These are phyloP conservation scores for Mucor mucedo DNA, from an alignment of 371 early-diverging fungal genomes.

Conservation along the genomic window DNA sequence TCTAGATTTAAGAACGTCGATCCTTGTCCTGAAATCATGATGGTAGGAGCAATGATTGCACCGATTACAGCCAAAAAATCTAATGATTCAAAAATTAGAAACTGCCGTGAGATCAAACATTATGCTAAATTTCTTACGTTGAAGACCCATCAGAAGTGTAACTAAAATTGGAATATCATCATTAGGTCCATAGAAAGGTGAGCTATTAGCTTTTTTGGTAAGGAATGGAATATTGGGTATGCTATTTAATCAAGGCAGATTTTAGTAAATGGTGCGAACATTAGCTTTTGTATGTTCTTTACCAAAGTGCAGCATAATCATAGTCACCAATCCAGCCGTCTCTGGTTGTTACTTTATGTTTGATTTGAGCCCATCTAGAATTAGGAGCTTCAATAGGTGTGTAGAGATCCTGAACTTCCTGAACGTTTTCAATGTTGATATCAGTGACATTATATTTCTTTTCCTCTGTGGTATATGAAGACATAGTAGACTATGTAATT, in stretches of 20 bases:
- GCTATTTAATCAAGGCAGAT: neutral
- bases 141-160: constrained; percentile 22
- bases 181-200: constrained; percentile 29
- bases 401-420: constrained; percentile 10
- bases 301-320: constrained; percentile 25
- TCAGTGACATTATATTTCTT: constrained; percentile 17
- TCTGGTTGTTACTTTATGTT: too few relatives aligned
- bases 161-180: constrained; percentile 27
- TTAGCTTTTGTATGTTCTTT: constrained; percentile 18
- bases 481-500: neutral
- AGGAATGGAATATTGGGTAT: constrained; percentile 25
- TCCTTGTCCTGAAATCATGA: constrained; percentile 55
- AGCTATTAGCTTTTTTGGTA: constrained; percentile 16
- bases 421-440: constrained; percentile 13
- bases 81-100: constrained; percentile 25
- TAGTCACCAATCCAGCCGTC: constrained; percentile 2
- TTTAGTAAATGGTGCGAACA: neutral
- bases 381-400: constrained; percentile 5
- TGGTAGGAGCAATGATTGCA: constrained; percentile 55
- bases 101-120: constrained; percentile 25
- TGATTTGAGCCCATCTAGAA: constrained; percentile 8
- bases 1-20: constrained; percentile 52
- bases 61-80: constrained; percentile 56
- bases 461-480: constrained; percentile 1
- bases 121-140: constrained; percentile 16